A percentile compares a stretch with the other conserved stretches of the same genome.
These are phyloP conservation scores for Cyclocybe cylindracea DNA, from an alignment of 768 basidiomycete species.

Conservation along the genomic window DNA sequence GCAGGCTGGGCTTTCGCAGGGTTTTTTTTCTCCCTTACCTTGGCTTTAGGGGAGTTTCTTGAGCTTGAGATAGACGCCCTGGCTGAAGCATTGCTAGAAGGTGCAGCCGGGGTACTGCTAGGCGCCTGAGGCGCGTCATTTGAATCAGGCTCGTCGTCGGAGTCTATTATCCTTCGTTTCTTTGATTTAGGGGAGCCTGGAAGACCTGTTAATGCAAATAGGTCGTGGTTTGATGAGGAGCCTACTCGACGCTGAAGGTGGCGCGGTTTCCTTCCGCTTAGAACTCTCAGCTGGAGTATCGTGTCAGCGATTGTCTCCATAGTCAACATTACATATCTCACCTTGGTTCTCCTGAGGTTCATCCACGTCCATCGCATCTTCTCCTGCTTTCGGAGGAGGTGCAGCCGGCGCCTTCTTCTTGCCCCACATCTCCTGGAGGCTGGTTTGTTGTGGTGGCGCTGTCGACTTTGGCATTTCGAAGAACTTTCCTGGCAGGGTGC, in stretches of 20 bases:
- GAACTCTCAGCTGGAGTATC: slow-evolving; percentile 34
- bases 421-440: slow-evolving; percentile 74
- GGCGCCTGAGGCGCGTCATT: slow-evolving; percentile 4
- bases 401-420: slow-evolving; percentile 38
- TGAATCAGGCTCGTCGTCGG: slow-evolving; percentile 48
- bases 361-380: slow-evolving; percentile 32
- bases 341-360: slow-evolving; percentile 20
- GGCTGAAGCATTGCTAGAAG: background rate
- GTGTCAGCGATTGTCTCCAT: background rate
- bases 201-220: background rate
- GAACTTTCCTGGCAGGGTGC: slow-evolving; percentile 58
- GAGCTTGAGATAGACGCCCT: background rate
- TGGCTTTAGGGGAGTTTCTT: slow-evolving; percentile 1
- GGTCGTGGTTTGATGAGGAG: background rate
- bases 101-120: background rate
- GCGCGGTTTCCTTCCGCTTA: slow-evolving; percentile 37
- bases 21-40: slow-evolving; percentile 15
- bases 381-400: slow-evolving; percentile 20
- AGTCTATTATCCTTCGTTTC: slow-evolving; percentile 49
- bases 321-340: slow-evolving; percentile 7
- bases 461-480: slow-evolving; percentile 68
- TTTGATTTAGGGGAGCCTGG: slow-evolving; percentile 43
- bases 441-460: slow-evolving; percentile 77
- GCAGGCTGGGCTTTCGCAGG: slow-evolving; percentile 13
- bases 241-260: slow-evolving; percentile 13